Evolutionary conservation across 2,329 filamentous ascomycete species (phyloP).

Genomic region (Colletotrichum caudatum): DNA sequence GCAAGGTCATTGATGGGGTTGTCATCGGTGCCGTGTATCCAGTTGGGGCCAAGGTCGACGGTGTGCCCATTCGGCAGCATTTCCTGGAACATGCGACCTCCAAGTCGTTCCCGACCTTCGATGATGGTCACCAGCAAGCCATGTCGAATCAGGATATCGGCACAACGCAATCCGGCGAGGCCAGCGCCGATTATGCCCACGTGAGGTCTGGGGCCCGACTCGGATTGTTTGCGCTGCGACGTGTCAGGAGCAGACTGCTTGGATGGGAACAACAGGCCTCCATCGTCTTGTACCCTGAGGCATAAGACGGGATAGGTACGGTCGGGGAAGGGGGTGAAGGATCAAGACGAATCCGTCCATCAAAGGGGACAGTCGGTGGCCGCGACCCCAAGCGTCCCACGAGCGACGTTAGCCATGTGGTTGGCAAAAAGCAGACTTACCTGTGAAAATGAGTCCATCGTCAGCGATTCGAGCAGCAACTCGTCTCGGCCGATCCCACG

Average conservation of each 20-base stretch:
- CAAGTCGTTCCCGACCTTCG: conserved; percentile 75
- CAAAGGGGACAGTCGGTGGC: conserved; percentile 19
- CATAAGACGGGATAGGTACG: conserved; percentile 24
- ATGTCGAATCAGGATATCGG: conserved; percentile 73
- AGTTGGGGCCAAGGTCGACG: conserved; percentile 78
- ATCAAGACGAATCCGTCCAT: conserved; percentile 18
- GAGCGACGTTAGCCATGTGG: conserved; percentile 38
- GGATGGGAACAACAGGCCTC: conserved; percentile 6
- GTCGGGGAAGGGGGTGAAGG: neutral
- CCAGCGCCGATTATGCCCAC: conserved; percentile 78
- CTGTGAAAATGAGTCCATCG: conserved; percentile 53
- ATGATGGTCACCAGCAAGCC: conserved; percentile 77
- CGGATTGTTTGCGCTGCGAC: conserved; percentile 35
- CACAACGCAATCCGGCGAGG: conserved; percentile 77
- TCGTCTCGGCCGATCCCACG: conserved; percentile 49
- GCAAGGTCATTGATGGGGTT: conserved; percentile 79
- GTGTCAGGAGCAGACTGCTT: conserved; percentile 31
- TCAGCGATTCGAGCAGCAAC: conserved; percentile 47
- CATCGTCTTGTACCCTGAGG: conserved; percentile 13
- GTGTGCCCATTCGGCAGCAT: conserved; percentile 60
- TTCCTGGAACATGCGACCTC: conserved; percentile 71
- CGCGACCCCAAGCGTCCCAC: conserved; percentile 24
- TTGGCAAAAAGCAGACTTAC: conserved; percentile 46
- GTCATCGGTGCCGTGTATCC: conserved; percentile 79
- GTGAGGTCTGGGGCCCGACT: conserved; percentile 57